Evolutionary conservation across 148 eudicot species (phyloP).

Genomic region (Camellia lanceoleosa): DNA sequence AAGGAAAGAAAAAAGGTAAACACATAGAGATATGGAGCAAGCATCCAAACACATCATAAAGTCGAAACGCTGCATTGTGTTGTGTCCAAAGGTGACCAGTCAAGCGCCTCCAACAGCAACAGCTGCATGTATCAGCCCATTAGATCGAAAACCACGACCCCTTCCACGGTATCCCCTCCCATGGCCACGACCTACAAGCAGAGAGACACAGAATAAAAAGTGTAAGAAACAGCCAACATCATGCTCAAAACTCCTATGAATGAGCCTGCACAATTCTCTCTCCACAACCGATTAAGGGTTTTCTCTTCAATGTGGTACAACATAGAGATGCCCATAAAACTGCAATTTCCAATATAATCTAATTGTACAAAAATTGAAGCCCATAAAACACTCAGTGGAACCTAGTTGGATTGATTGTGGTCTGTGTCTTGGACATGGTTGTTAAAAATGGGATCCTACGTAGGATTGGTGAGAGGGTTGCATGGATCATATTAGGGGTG

Average conservation of each 20-base stretch:
- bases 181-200: slow-evolving; percentile 62
- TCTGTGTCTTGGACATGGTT: too few relatives aligned
- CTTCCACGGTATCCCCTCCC: slow-evolving; percentile 83
- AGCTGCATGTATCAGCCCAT: slow-evolving; percentile 51
- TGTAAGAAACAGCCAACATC: not conserved
- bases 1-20: slow-evolving; percentile 20
- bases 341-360: not conserved
- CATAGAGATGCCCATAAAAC: not conserved
- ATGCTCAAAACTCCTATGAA: not conserved
- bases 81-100: slow-evolving; percentile 10
- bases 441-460: too few relatives aligned
- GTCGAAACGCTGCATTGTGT: slow-evolving; percentile 28
- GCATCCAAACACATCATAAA: slow-evolving; percentile 35
- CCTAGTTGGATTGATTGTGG: not conserved
- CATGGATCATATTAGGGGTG: too few relatives aligned
- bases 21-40: slow-evolving; percentile 47
- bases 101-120: slow-evolving; percentile 41
- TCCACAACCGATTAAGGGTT: not conserved
- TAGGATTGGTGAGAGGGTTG: too few relatives aligned
- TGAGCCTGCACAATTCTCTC: too few relatives aligned
- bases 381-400: not conserved
- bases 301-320: not conserved
- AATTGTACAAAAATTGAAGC: not conserved
- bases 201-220: not conserved
- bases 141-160: slow-evolving; percentile 63